Percentiles rank a stretch among this genome's conserved stretches.
These are phyloP conservation scores for Trifolium dubium DNA, from an alignment of 306 rosid genomes.

Conservation along the genomic window DNA sequence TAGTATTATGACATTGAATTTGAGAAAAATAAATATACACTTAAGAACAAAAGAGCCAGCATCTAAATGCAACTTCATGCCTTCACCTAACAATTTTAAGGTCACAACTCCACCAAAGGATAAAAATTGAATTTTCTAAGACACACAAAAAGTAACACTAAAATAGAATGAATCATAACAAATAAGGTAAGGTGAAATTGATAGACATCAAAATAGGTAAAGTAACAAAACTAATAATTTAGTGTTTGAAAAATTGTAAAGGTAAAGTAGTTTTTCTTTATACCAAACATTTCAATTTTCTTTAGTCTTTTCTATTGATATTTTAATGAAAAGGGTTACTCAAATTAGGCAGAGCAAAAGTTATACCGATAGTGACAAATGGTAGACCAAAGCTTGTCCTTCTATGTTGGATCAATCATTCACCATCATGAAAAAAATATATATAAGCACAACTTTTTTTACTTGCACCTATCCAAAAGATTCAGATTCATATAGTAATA, in stretches of 20 bases:
- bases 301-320: not conserved
- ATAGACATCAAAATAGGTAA: not conserved
- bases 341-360: not conserved
- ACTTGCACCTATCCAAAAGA: not conserved
- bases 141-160: not conserved
- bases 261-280: not conserved
- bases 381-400: not conserved
- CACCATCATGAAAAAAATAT: not conserved
- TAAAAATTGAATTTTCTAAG: too few species aligned
- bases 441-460: not conserved
- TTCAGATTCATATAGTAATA: not conserved
- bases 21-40: too few species aligned
- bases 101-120: too few species aligned
- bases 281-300: not conserved
- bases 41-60: too few species aligned
- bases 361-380: not conserved
- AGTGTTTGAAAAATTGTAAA: conserved; percentile 1
- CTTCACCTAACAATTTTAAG: too few species aligned
- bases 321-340: not conserved
- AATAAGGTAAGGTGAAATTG: not conserved
- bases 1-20: not conserved
- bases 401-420: conserved; percentile 4
- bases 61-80: too few species aligned
- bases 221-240: not conserved
- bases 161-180: not conserved